Conservation (phyloP, 2,329 filamentous ascomycete species). For the Trichophyton equinum region DNA sequence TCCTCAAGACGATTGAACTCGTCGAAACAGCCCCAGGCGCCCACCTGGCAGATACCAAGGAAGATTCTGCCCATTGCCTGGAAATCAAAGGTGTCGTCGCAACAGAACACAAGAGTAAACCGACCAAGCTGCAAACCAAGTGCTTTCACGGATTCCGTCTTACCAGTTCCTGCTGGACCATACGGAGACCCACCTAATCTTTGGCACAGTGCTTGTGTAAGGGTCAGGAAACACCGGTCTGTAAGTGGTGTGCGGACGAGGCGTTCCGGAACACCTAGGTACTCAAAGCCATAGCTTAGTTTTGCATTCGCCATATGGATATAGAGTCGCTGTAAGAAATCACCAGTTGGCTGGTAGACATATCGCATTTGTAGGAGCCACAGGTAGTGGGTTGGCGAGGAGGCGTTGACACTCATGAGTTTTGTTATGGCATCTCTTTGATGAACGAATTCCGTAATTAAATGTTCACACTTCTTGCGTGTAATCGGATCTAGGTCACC, state of each 20-base stretch:
- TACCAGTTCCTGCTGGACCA: constrained; percentile 92
- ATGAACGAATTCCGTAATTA: constrained; percentile 98
- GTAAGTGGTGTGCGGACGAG: constrained; percentile 94
- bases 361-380: constrained; percentile 98
- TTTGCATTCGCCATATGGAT: constrained; percentile 96
- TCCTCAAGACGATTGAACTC: constrained; percentile 99
- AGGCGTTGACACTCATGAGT: constrained; percentile 63
- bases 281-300: constrained; percentile 94
- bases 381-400: constrained; percentile 64
- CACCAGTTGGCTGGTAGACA: constrained; percentile 70
- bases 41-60: constrained; percentile 96
- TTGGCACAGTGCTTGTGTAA: constrained; percentile 91
- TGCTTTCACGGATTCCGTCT: constrained; percentile 98
- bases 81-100: constrained; percentile 98
- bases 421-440: constrained; percentile 89
- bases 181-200: constrained; percentile 93
- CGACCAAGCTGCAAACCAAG: constrained; percentile 90
- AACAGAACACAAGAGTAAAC: constrained; percentile 98
- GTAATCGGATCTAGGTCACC: constrained; percentile 76
- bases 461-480: constrained; percentile 93
- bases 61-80: constrained; percentile 99
- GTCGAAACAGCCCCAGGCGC: constrained; percentile 98
- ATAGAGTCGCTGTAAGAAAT: constrained; percentile 66
- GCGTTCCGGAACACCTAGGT: constrained; percentile 88
- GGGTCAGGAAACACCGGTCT: constrained; percentile 93